A percentile compares a stretch with the other conserved stretches of the same genome.
Conservation (phyloP, 2,329 filamentous ascomycete species). For the Thielaviopsis musarum region DNA sequence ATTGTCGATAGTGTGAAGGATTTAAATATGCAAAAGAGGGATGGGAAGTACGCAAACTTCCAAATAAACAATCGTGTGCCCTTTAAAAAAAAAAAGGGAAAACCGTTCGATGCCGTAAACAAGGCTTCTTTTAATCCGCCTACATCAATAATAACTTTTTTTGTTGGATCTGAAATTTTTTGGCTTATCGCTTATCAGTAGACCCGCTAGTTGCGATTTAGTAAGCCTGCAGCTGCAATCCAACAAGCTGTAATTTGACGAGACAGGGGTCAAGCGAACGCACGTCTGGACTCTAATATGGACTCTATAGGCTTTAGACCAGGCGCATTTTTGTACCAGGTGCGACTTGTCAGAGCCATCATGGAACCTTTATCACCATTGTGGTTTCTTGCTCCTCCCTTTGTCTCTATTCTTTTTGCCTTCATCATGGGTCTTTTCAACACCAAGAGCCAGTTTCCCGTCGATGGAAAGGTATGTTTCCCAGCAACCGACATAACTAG, state of each 20-base stretch:
- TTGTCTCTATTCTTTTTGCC: slow-evolving; percentile 21
- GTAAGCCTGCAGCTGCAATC: neutral
- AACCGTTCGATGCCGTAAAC: neutral
- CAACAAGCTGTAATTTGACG: no score
- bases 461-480: slow-evolving; percentile 58
- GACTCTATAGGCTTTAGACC: neutral
- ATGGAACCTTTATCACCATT: slow-evolving; percentile 10
- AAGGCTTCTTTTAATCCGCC: neutral
- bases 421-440: slow-evolving; percentile 50
- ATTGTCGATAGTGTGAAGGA: slow-evolving; percentile 22
- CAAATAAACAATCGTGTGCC: neutral
- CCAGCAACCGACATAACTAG: neutral
- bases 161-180: slow-evolving; percentile 4
- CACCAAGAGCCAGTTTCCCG: slow-evolving; percentile 53
- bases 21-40: neutral
- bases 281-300: no score
- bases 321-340: neutral
- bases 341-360: neutral
- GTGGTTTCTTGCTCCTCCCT: slow-evolving; percentile 16
- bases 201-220: neutral
- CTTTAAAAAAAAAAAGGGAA: neutral
- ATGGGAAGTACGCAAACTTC: neutral
- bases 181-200: slow-evolving; percentile 8
- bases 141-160: neutral
- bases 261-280: neutral